phyloP scores from a whole-genome alignment of 768 basidiomycete species.

The Pleurotus djamor region DNA sequence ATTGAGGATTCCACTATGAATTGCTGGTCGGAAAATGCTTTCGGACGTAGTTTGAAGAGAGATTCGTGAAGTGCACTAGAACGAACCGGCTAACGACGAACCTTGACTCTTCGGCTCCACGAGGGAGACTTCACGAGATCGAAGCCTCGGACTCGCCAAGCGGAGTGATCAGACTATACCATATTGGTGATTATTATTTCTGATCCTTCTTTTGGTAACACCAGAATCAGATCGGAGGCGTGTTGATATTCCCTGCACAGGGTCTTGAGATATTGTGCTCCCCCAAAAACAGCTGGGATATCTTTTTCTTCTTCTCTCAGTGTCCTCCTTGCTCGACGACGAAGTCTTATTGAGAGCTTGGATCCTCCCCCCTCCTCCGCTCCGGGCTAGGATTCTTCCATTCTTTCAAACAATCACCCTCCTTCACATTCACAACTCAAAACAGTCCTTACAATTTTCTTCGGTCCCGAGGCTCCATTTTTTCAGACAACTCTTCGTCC shows the following conservation, averaged over 20 bases:
- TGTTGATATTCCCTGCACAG: constrained; percentile 7
- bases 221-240: neutral
- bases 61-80: too few species aligned
- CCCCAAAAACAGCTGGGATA: neutral
- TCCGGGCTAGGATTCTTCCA: neutral
- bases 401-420: neutral
- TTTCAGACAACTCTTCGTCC: neutral
- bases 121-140: neutral
- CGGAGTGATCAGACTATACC: neutral
- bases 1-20: too few species aligned
- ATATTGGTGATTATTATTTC: neutral
- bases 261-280: neutral
- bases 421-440: constrained; percentile 1
- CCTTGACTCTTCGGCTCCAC: too few species aligned
- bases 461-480: neutral
- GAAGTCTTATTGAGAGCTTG: neutral
- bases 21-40: too few species aligned
- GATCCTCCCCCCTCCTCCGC: neutral
- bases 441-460: neutral
- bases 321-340: neutral
- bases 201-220: neutral
- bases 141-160: neutral
- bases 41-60: too few species aligned
- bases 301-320: neutral
- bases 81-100: too few species aligned